Conservation (phyloP, 1,284 basidiomycete species). For the Coniferiporia sulphurascens region DNA sequence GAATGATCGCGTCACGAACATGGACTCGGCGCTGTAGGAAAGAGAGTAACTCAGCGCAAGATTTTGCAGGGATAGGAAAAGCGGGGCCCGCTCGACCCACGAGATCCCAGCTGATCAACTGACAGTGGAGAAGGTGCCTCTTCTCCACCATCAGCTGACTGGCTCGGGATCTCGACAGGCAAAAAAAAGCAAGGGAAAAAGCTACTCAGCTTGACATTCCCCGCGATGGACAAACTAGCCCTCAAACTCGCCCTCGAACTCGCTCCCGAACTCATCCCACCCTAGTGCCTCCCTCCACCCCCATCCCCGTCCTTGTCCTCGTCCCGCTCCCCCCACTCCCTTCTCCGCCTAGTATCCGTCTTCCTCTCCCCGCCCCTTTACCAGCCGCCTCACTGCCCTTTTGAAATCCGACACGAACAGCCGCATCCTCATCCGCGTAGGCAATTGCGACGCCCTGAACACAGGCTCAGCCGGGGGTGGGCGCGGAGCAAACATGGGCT, state of each 20-base stretch:
- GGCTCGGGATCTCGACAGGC: neutral
- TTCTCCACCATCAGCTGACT: neutral
- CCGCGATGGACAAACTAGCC: too few species aligned
- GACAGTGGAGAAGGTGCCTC: neutral
- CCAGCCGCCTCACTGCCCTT: neutral
- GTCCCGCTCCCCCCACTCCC: neutral
- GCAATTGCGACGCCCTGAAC: neutral
- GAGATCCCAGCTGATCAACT: neutral
- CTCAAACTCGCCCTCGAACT: too few species aligned
- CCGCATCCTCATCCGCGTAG: neutral
- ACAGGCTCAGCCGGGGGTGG: neutral
- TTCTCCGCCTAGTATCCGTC: neutral
- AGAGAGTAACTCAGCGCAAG: too few species aligned
- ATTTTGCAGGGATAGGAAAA: too few species aligned
- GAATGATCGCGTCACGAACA: too few species aligned
- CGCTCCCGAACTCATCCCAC: neutral
- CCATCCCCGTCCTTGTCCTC: neutral
- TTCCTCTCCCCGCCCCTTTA: neutral
- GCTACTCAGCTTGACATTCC: too few species aligned
- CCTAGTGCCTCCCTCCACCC: neutral
- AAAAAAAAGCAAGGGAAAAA: neutral
- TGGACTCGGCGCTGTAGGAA: too few species aligned
- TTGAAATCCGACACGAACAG: neutral
- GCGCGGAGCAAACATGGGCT: neutral
- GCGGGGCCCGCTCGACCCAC: neutral